phyloP scores from a whole-genome alignment of 495 filamentous ascomycete genomes.

The Neurospora tetrasperma region DNA sequence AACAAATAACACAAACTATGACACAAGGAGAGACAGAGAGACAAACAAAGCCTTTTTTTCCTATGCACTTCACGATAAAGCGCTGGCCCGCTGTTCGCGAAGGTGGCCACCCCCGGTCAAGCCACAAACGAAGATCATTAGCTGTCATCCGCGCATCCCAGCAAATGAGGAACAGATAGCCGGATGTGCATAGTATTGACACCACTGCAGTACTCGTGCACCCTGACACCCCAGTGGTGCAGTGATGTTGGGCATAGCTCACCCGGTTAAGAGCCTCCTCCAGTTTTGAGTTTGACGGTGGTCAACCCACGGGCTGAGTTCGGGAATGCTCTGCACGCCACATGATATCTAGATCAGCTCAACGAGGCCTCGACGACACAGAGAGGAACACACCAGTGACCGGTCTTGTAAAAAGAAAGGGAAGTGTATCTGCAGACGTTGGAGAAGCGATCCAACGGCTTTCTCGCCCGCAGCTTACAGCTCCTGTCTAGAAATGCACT shows the following conservation, averaged over 20 bases:
- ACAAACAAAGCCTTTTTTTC: neutral
- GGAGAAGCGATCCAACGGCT: neutral
- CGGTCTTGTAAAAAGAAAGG: neutral
- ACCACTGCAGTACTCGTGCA: neutral
- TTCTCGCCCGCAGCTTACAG: neutral
- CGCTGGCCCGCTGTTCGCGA: neutral
- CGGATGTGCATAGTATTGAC: neutral
- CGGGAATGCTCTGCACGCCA: neutral
- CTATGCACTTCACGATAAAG: neutral
- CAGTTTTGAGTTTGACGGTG: neutral
- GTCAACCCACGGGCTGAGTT: neutral
- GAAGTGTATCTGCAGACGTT: neutral
- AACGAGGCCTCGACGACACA: neutral
- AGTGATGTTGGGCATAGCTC: neutral
- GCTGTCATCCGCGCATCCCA: neutral
- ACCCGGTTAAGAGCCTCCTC: neutral
- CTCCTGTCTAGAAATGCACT: neutral
- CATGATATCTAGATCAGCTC: neutral
- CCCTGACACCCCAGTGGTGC: neutral
- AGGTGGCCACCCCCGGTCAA: neutral
- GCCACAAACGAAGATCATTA: neutral
- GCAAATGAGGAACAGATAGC: neutral
- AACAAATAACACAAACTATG: neutral
- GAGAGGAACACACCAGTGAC: neutral
- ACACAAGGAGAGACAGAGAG: neutral